A percentile compares a stretch with the other conserved stretches of the same genome.
phyloP scores from a whole-genome alignment of 2,329 filamentous ascomycete genomes.

The Pyricularia pennisetigena region DNA sequence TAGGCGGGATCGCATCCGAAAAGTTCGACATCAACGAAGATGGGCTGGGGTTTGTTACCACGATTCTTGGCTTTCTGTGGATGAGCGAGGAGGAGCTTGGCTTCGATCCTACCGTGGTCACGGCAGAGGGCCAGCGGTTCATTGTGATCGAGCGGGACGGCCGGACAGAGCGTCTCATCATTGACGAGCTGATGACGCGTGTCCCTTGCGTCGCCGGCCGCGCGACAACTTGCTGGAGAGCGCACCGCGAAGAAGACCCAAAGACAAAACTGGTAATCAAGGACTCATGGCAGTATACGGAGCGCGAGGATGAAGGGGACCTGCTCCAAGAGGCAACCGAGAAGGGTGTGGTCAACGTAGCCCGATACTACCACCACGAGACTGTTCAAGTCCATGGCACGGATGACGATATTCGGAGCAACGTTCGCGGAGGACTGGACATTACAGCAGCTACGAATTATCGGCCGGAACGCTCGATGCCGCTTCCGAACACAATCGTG shows the following conservation, averaged over 20 bases:
- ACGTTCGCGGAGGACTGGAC: conserved; percentile 22
- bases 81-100: too few relatives aligned
- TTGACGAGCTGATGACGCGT: conserved; percentile 24
- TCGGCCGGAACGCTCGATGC: conserved; percentile 10
- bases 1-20: too few relatives aligned
- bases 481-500: conserved; percentile 7
- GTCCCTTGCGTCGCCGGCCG: conserved; percentile 24
- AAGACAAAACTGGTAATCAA: conserved; percentile 30
- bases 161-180: conserved; percentile 26
- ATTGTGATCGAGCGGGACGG: conserved; percentile 28
- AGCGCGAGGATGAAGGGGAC: not conserved
- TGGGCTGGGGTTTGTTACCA: too few relatives aligned
- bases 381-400: conserved; percentile 1
- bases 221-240: conserved; percentile 34
- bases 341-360: conserved; percentile 5
- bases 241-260: conserved; percentile 23
- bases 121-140: conserved; percentile 18
- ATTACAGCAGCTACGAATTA: conserved; percentile 24
- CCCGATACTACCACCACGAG: conserved; percentile 8
- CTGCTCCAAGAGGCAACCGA: not conserved
- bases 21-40: too few relatives aligned
- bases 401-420: conserved; percentile 17
- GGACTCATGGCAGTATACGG: not conserved
- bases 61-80: too few relatives aligned
- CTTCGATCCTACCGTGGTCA: not conserved